Evolutionary conservation across 2,329 filamentous ascomycete genomes (phyloP).

Genomic region (Talaromyces sp.): DNA sequence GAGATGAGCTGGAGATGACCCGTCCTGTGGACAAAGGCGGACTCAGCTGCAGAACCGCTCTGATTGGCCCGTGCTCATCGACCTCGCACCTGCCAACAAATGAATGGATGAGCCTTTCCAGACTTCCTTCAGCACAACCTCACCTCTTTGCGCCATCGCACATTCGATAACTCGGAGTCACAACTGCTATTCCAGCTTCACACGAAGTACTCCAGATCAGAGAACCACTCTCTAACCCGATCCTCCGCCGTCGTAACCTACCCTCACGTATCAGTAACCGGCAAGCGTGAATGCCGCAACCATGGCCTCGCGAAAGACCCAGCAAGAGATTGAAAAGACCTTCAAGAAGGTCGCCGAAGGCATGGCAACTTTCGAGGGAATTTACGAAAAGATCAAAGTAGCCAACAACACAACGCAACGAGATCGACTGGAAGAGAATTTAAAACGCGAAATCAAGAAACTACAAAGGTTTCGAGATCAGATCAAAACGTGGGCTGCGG

Average conservation of each 20-base stretch:
- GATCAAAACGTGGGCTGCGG: slow-evolving; percentile 98
- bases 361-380: slow-evolving; percentile 84
- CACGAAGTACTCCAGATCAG: not conserved
- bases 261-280: not conserved
- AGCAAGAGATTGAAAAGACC: slow-evolving; percentile 98
- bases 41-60: not conserved
- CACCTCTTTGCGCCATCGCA: slow-evolving; percentile 16
- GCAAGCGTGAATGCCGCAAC: slow-evolving; percentile 31
- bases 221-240: not conserved
- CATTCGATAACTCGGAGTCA: no score
- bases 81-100: slow-evolving; percentile 2
- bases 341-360: slow-evolving; percentile 98
- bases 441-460: slow-evolving; percentile 99
- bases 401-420: slow-evolving; percentile 92
- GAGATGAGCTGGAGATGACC: not conserved
- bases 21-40: not conserved
- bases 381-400: slow-evolving; percentile 96
- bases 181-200: not conserved
- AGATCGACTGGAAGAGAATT: slow-evolving; percentile 94
- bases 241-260: slow-evolving; percentile 6
- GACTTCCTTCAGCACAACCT: slow-evolving; percentile 4
- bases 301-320: slow-evolving; percentile 94
- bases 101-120: slow-evolving; percentile 6
- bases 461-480: slow-evolving; percentile 94
- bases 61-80: not conserved